Evolutionary conservation across 352 stramenopile genomes (phyloP).

Genomic region (Pythium monospermum): DNA sequence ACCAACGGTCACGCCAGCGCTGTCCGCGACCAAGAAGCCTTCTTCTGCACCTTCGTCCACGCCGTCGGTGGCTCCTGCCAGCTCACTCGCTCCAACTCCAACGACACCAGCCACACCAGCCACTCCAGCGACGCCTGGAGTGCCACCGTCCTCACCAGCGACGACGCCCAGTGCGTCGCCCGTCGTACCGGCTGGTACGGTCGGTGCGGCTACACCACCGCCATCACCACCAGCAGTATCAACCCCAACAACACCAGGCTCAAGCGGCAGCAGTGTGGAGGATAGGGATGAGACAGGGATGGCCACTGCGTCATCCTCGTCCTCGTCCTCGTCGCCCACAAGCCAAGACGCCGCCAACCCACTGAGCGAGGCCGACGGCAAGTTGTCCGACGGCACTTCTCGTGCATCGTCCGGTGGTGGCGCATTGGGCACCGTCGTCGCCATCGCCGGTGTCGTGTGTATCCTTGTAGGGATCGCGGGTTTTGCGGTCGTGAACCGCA

Average conservation of each 20-base stretch:
- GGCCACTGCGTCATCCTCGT: background rate
- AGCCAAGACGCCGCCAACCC: conserved; percentile 5
- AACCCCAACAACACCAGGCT: background rate
- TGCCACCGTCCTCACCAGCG: background rate
- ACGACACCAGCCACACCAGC: conserved; percentile 1
- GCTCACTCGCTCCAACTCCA: background rate
- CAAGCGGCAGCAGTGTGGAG: background rate
- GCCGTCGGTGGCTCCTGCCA: background rate
- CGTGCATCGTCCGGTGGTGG: background rate
- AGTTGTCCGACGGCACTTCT: background rate
- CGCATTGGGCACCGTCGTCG: conserved; percentile 10
- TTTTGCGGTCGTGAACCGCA: conserved; percentile 14
- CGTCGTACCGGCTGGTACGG: too few species aligned
- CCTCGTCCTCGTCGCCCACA: background rate
- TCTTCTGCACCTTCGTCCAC: too few species aligned
- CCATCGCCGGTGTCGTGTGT: background rate
- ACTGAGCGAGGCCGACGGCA: conserved; percentile 5
- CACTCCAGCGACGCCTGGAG: background rate
- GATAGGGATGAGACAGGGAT: too few species aligned
- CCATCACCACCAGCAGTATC: background rate
- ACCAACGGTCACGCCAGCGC: conserved; percentile 1
- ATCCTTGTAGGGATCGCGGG: conserved; percentile 8
- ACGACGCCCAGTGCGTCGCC: too few species aligned
- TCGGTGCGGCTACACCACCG: conserved; percentile 1
- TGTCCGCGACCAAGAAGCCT: too few species aligned